Evolutionary conservation across 1,284 basidiomycete genomes (phyloP), one percentile per base, ranked within the genome.

Genomic region (Meripilus lineatus): DNA sequence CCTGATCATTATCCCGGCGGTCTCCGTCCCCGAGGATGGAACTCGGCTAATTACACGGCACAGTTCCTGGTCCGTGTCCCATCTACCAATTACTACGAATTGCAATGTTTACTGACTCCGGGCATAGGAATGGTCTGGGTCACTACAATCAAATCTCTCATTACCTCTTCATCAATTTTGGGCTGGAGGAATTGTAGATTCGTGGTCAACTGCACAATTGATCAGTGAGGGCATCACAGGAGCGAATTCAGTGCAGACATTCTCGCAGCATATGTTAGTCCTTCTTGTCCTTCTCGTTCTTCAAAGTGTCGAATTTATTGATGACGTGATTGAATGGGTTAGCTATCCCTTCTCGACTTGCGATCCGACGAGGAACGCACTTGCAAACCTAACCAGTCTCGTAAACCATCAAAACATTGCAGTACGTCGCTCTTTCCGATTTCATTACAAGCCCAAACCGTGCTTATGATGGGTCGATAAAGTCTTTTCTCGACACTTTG

Each of bases 281-380:
- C 8, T 18, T 17, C 37, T 14, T 38, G 11, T 10, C 5, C 22
- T 23, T 20, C 37, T 11, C 15, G 8, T 23, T n/a, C 22, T 38
- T 36, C 24, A 41, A 5, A 14, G 24, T 46, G 11, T 35, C 8
- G 17, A 41, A 17, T 20, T 15, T 1, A 26, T 45, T 22, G n/a
- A n/a, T 24, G 13, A 39, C 42, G 5, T 24, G 18, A 15, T 18
- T 17, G 11, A 36, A 42, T 32, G 13, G 35, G 18, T 8, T 38
- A 66, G 63, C 26, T 67, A 67, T 48, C 64, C 65, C 45, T 66
- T 65, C 44, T 66, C 64, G 21, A 67, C 65, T 8, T 67, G 65
- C 47, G 65, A 67, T 47, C 60, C 64, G 0, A 52, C 47, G 6
- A 48, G 65, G 13, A 57, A 67, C 47, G 62, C 62, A 3, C 59